A percentile compares a stretch with the other conserved stretches of the same genome.
phyloP scores from a whole-genome alignment of 78 protist species.

The Tieghemostelium lacteum region DNA sequence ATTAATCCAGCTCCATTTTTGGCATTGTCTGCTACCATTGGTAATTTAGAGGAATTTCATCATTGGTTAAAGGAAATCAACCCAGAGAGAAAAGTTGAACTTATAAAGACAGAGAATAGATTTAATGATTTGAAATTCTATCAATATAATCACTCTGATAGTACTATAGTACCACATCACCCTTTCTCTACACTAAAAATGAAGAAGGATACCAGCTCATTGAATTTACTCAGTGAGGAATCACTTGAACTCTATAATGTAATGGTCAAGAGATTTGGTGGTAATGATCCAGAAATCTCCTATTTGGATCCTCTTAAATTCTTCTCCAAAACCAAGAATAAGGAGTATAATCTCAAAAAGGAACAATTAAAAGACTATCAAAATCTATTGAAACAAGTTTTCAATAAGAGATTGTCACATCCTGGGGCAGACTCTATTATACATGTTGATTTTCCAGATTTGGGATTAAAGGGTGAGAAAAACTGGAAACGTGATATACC shows the following conservation, averaged over 20 bases:
- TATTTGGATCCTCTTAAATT: constrained; percentile 3
- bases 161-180: neutral
- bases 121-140: constrained; percentile 74
- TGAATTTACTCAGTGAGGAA: neutral
- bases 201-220: neutral
- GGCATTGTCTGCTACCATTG: constrained; percentile 96
- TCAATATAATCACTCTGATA: too few relatives aligned
- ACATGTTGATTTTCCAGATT: too few relatives aligned
- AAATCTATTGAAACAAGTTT: neutral
- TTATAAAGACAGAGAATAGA: constrained; percentile 52
- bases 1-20: constrained; percentile 85
- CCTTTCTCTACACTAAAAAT: neutral
- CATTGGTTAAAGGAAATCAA: constrained; percentile 68
- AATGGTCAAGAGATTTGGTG: neutral
- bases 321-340: neutral
- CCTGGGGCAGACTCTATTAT: too few relatives aligned
- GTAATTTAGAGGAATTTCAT: constrained; percentile 81
- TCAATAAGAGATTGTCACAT: neutral
- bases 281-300: neutral
- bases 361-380: constrained; percentile 10
- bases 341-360: constrained; percentile 21
- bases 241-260: neutral
- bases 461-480: too few relatives aligned
- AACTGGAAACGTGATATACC: constrained; percentile 4
- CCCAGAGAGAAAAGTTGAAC: constrained; percentile 14